These are phyloP conservation scores for Mikania micrantha DNA, from an alignment of 129 eudicot species.

Conservation along the genomic window DNA sequence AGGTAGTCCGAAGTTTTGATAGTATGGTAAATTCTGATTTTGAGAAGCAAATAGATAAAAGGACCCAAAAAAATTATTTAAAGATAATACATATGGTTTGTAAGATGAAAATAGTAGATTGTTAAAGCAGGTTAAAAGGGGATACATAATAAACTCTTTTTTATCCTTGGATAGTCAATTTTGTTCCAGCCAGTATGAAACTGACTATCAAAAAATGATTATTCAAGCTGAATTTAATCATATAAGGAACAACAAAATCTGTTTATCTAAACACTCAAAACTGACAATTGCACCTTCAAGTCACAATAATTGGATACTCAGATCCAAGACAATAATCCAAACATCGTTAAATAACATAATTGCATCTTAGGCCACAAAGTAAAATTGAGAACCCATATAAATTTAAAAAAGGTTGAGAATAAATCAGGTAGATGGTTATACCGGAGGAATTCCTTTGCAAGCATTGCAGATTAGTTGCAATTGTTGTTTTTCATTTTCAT, in stretches of 20 bases:
- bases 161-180: background rate
- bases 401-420: background rate
- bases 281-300: background rate
- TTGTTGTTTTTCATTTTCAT: slow-evolving; percentile 58
- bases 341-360: background rate
- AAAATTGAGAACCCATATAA: background rate
- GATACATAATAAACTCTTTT: background rate
- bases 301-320: background rate
- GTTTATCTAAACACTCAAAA: background rate
- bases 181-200: background rate
- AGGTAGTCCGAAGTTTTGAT: background rate
- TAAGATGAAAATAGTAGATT: background rate
- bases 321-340: background rate
- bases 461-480: slow-evolving; percentile 79
- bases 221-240: background rate
- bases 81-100: background rate
- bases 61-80: background rate
- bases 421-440: slow-evolving; percentile 10
- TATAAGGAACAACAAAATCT: background rate
- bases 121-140: background rate
- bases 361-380: background rate
- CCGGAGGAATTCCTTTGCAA: slow-evolving; percentile 99
- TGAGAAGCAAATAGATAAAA: background rate
- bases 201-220: background rate
- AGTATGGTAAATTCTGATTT: too few species aligned